A percentile compares a stretch with the other conserved stretches of the same genome.
These are phyloP conservation scores for Sutorius eximius DNA, from an alignment of 1,284 basidiomycete species.

Conservation along the genomic window DNA sequence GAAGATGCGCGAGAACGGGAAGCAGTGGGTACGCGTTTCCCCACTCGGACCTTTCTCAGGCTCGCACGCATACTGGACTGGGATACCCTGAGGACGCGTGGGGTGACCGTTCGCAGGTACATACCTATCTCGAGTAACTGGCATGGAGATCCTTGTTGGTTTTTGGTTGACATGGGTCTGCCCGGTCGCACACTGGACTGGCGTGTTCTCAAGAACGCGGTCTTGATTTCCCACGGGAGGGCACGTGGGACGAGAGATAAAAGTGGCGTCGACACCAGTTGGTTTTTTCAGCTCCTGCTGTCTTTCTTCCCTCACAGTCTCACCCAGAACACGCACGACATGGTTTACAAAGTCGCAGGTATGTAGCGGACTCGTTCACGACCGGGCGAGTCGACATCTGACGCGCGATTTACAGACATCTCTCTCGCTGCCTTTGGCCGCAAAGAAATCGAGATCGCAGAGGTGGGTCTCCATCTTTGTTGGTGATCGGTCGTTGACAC, in stretches of 20 bases:
- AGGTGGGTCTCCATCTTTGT: conserved; percentile 49
- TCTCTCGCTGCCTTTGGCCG: conserved; percentile 97
- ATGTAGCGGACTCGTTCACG: conserved; percentile 15
- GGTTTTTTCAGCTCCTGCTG: conserved; percentile 38
- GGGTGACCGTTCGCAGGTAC: conserved; percentile 7
- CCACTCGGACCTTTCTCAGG: conserved; percentile 35
- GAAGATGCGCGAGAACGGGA: conserved; percentile 71
- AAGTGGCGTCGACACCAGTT: conserved; percentile 33
- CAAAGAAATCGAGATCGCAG: conserved; percentile 98
- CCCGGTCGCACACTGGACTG: no score
- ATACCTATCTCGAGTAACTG: conserved; percentile 59
- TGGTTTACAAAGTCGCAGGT: conserved; percentile 88
- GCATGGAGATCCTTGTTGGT: conserved; percentile 36
- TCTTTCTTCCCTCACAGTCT: conserved; percentile 37
- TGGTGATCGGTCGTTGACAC: conserved; percentile 16
- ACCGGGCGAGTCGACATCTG: conserved; percentile 1
- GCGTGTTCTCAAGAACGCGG: conserved; percentile 14
- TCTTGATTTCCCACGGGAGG: conserved; percentile 29
- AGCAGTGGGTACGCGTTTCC: conserved; percentile 51
- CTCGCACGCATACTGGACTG: conserved; percentile 62
- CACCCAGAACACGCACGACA: conserved; percentile 41
- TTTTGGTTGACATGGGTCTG: no score
- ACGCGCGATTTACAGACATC: conserved; percentile 59
- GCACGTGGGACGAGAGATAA: conserved; percentile 36
- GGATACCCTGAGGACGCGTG: conserved; percentile 4